Evolutionary conservation across 495 filamentous ascomycete genomes (phyloP).

Genomic region (Tuber melanosporum): DNA sequence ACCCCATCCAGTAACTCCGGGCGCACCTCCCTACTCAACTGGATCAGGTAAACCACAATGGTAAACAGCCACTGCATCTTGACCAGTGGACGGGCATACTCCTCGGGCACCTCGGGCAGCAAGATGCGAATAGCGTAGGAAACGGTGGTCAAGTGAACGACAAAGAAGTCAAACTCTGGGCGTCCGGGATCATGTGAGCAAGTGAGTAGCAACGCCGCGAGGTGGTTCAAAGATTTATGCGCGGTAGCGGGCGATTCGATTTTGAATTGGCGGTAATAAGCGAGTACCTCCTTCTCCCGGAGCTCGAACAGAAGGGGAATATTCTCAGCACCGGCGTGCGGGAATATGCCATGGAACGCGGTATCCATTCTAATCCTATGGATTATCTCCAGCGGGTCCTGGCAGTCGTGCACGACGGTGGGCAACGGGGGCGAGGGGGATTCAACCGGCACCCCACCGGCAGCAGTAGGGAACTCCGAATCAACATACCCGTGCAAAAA

Average conservation of each 20-base stretch:
- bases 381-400: conserved; percentile 19
- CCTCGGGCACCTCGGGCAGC: conserved; percentile 66
- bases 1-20: conserved; percentile 56
- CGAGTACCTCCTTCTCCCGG: conserved; percentile 59
- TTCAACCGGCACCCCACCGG: background rate
- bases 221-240: conserved; percentile 18
- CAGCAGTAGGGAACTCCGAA: conserved; percentile 44
- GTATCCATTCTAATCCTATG: conserved; percentile 49
- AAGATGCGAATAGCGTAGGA: conserved; percentile 82
- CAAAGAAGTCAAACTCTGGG: conserved; percentile 73
- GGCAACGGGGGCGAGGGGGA: conserved; percentile 10
- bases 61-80: conserved; percentile 85
- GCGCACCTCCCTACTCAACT: conserved; percentile 63
- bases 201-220: conserved; percentile 51
- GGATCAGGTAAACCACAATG: conserved; percentile 66
- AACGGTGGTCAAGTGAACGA: conserved; percentile 72
- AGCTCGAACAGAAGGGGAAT: conserved; percentile 60
- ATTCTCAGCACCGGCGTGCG: conserved; percentile 55
- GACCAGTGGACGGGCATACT: conserved; percentile 65
- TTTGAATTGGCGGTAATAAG: conserved; percentile 84
- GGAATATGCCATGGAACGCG: conserved; percentile 57
- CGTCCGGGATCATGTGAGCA: conserved; percentile 54
- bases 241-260: conserved; percentile 10
- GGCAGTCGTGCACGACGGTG: conserved; percentile 7
- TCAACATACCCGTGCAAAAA: conserved; percentile 72